phyloP scores from a whole-genome alignment of 1,284 basidiomycete species.

The Moniliella sp. region DNA sequence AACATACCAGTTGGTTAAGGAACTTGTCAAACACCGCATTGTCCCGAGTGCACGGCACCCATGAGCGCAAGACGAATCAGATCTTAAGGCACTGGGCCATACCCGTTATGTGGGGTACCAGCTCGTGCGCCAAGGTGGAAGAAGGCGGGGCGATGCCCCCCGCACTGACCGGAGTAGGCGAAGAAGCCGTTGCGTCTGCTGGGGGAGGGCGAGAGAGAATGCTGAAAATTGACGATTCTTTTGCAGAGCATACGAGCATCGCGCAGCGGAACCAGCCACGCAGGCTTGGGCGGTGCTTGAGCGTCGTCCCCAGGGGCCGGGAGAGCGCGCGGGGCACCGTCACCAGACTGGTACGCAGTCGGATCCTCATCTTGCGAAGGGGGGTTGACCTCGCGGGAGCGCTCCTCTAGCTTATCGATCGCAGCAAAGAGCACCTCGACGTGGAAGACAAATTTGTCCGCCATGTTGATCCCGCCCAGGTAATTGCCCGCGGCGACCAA shows the following conservation, averaged over 20 bases:
- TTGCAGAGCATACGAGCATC: constrained; percentile 90
- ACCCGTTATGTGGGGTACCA: constrained; percentile 90
- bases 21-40: constrained; percentile 67
- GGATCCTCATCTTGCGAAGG: too few relatives aligned
- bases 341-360: too few relatives aligned
- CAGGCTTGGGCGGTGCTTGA: too few relatives aligned
- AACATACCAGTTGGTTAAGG: constrained; percentile 69
- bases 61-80: constrained; percentile 90
- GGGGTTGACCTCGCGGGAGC: constrained; percentile 44
- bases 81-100: constrained; percentile 98
- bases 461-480: constrained; percentile 86
- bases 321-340: too few relatives aligned
- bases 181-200: too few relatives aligned
- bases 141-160: constrained; percentile 60
- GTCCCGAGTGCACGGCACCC: constrained; percentile 64
- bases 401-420: constrained; percentile 78
- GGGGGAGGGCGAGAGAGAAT: constrained; percentile 86
- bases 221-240: constrained; percentile 98
- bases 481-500: constrained; percentile 91
- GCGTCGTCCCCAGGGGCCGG: too few relatives aligned
- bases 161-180: too few relatives aligned
- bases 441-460: constrained; percentile 92
- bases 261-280: constrained; percentile 76
- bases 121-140: constrained; percentile 88
- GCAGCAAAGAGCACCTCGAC: constrained; percentile 92